A percentile compares a stretch with the other conserved stretches of the same genome.
phyloP scores from a whole-genome alignment of 805 yeast species.

The Lipomyces mesembrius region DNA sequence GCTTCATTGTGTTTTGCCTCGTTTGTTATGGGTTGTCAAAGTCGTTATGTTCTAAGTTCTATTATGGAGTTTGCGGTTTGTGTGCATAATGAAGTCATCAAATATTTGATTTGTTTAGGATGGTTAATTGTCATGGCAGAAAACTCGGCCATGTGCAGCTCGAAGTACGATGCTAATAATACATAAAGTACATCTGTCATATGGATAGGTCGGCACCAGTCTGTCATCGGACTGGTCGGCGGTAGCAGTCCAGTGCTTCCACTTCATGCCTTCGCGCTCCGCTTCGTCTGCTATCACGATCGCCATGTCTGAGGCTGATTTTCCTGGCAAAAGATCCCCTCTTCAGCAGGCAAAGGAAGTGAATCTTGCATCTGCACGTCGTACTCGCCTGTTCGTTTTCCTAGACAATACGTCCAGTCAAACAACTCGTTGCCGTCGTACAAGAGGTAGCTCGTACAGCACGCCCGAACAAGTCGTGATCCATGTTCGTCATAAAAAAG shows the following conservation, averaged over 20 bases:
- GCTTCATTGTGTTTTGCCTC: background rate
- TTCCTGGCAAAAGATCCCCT: slow-evolving; percentile 17
- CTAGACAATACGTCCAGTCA: slow-evolving; percentile 27
- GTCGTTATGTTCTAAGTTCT: background rate
- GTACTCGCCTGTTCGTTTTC: slow-evolving; percentile 21
- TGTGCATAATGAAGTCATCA: background rate
- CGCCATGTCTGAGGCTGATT: slow-evolving; percentile 20
- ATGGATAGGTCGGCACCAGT: slow-evolving; percentile 15
- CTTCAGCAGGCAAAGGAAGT: slow-evolving; percentile 15
- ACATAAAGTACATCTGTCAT: background rate
- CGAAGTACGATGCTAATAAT: background rate
- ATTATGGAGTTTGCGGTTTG: background rate
- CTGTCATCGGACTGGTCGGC: slow-evolving; percentile 21
- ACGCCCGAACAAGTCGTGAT: slow-evolving; percentile 14
- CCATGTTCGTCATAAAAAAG: slow-evolving; percentile 1
- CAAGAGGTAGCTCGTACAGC: slow-evolving; percentile 4
- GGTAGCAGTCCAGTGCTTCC: slow-evolving; percentile 23
- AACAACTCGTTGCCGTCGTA: slow-evolving; percentile 20
- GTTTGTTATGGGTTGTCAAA: background rate
- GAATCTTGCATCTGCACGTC: slow-evolving; percentile 9
- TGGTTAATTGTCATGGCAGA: background rate
- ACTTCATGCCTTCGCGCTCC: slow-evolving; percentile 15
- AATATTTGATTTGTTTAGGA: background rate
- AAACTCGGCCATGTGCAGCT: background rate
- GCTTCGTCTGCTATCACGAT: slow-evolving; percentile 24